Base-by-base conservation (phyloP, 2,329 filamentous ascomycete genomes). In the Colletotrichum limetticola region DNA sequence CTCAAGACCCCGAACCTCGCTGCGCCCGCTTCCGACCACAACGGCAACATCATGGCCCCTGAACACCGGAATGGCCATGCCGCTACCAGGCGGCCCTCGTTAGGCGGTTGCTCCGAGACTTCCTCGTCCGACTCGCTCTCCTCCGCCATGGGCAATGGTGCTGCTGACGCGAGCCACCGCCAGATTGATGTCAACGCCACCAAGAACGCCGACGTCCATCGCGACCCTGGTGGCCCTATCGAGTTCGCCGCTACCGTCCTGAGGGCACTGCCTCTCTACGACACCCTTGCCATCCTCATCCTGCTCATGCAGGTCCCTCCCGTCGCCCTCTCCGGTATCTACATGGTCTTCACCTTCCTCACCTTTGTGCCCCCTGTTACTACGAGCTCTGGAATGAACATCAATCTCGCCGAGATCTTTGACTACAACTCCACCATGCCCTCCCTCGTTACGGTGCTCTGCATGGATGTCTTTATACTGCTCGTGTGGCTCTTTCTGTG, bases 231-330 rank as follows among this genome's bases (percentile, higher is more conserved):
- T 72, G 93, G 93, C 70, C 91, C 94, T 60, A 85, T 97, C 77
- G 92, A 94, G 78, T 87, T 97, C 76, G 93, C 93, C 75, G 90
- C 94, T 77, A 98, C 95, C 68, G 96, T 98, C 78, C 90, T 98
- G 81, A 92, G 91, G 79, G 95, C 95, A 65, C 96, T 95, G 79
- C 96, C 96, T 66, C 91, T 98, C 80, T 94, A 95, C 85, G 96
- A 98, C 85, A 98, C 96, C 74, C 94, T 98, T 84, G 95, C 96
- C 81, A 98, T 98, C 79, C 91, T 98, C 82, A 98, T 98, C 84
- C 94, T 98, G 78, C 90, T 98, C 77, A 93, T 98, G 83, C 95
- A 97, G 81, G 91, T 98, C 11, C 95, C 96, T 35, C 94, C 95
- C 26, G 92, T 96, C 78, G 92, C 96, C 71, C 89, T 98, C 78